phyloP scores from a whole-genome alignment of 1,284 basidiomycete genomes.

The Heterobasidion parviporum region DNA sequence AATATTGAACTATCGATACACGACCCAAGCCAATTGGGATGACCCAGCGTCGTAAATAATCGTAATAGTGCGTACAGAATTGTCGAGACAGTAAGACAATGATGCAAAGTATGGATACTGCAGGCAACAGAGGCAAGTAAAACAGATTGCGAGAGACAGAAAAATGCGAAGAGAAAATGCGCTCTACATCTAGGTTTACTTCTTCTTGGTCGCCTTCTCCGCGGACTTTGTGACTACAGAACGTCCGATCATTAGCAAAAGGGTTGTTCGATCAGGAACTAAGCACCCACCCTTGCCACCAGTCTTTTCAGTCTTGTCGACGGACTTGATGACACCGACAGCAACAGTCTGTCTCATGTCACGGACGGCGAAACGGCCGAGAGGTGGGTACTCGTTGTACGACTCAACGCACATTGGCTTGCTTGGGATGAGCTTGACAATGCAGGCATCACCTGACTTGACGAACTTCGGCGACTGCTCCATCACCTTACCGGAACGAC shows the following conservation, averaged over 20 bases:
- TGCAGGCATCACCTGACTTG: slow-evolving; percentile 94
- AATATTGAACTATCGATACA: slow-evolving; percentile 14
- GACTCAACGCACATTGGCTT: slow-evolving; percentile 99
- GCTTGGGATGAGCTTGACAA: slow-evolving; percentile 94
- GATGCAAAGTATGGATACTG: slow-evolving; percentile 37
- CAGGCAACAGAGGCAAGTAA: slow-evolving; percentile 28
- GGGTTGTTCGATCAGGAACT: slow-evolving; percentile 1
- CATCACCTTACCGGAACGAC: slow-evolving; percentile 91
- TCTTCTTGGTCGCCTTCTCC: slow-evolving; percentile 95
- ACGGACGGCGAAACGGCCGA: slow-evolving; percentile 98
- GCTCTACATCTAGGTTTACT: slow-evolving; percentile 74
- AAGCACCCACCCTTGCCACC: slow-evolving; percentile 68
- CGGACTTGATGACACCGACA: slow-evolving; percentile 95
- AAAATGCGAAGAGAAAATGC: slow-evolving; percentile 27
- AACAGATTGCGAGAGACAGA: slow-evolving; percentile 15
- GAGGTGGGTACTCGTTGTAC: slow-evolving; percentile 97
- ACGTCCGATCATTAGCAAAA: slow-evolving; percentile 7
- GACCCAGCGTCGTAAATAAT: slow-evolving; percentile 20
- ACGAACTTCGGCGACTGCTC: slow-evolving; percentile 92
- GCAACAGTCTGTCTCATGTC: slow-evolving; percentile 98
- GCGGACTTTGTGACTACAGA: slow-evolving; percentile 84
- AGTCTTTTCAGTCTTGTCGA: slow-evolving; percentile 86
- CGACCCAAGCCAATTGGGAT: slow-evolving; percentile 11
- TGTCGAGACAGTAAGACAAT: slow-evolving; percentile 26
- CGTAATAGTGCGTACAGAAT: slow-evolving; percentile 43